phyloP scores from a whole-genome alignment of 1,284 basidiomycete genomes.

The Albatrellus sp. region DNA sequence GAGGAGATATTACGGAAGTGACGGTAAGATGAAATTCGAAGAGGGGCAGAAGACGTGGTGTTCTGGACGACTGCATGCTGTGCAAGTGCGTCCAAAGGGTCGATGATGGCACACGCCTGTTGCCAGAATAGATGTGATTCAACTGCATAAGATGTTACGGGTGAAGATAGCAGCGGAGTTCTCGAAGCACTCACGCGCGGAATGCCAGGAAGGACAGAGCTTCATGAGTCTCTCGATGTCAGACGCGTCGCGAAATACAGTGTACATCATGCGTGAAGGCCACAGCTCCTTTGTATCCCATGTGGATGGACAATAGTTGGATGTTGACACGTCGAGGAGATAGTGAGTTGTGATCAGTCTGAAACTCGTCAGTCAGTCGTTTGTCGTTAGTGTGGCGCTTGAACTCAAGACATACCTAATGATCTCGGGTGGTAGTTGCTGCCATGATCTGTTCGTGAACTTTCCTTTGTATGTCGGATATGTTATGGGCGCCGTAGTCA shows the following conservation, averaged over 20 bases:
- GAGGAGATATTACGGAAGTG: constrained; percentile 30
- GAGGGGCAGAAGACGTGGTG: constrained; percentile 16
- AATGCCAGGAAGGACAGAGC: constrained; percentile 29
- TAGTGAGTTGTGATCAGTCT: constrained; percentile 54
- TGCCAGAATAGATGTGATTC: constrained; percentile 51
- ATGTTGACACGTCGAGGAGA: constrained; percentile 34
- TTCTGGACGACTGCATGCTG: constrained; percentile 20
- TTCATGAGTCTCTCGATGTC: constrained; percentile 53
- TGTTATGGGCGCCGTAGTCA: constrained; percentile 14
- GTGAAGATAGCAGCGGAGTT: constrained; percentile 6
- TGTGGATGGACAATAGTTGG: constrained; percentile 35
- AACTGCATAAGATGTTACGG: constrained; percentile 22
- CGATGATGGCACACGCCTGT: constrained; percentile 37
- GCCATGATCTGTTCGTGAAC: constrained; percentile 51
- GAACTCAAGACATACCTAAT: constrained; percentile 33
- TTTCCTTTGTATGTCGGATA: constrained; percentile 48
- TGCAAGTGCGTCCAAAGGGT: constrained; percentile 33
- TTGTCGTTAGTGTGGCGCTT: too few species aligned
- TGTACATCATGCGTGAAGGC: constrained; percentile 46
- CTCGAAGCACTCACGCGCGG: constrained; percentile 27
- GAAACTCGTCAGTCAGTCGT: constrained; percentile 12
- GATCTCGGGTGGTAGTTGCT: constrained; percentile 56
- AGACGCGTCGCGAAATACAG: constrained; percentile 36
- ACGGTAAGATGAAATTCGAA: constrained; percentile 25
- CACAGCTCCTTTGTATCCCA: constrained; percentile 48